Percentiles rank a stretch among this genome's conserved stretches.
Conservation (phyloP, 805 yeast genomes). For the Sugiyamaella chiloensis region DNA sequence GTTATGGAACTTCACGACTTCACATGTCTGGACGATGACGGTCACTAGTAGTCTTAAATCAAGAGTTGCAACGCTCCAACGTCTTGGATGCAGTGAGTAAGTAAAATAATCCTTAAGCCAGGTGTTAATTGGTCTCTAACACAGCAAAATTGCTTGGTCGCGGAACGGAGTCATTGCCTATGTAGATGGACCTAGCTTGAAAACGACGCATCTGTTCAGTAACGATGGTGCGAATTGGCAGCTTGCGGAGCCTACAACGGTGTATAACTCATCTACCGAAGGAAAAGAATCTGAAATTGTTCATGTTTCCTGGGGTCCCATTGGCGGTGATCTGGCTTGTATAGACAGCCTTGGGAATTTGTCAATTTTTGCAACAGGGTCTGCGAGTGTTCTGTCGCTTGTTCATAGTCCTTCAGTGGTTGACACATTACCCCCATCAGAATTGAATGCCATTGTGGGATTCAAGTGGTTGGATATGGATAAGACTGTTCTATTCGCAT, state of each 20-base stretch:
- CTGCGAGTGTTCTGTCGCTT: slow-evolving; percentile 23
- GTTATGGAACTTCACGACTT: no score
- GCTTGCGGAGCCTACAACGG: slow-evolving; percentile 54
- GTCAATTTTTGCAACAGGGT: slow-evolving; percentile 28
- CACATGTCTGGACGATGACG: no score
- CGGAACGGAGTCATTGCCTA: slow-evolving; percentile 82
- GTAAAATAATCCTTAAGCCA: no score
- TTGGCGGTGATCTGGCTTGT: slow-evolving; percentile 78
- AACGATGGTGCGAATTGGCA: slow-evolving; percentile 78
- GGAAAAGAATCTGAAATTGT: slow-evolving; percentile 18
- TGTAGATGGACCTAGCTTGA: slow-evolving; percentile 42
- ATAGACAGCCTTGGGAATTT: slow-evolving; percentile 49
- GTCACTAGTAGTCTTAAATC: background rate
- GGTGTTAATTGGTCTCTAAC: background rate
- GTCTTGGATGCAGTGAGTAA: slow-evolving; percentile 16
- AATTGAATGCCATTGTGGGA: slow-evolving; percentile 36
- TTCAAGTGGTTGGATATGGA: slow-evolving; percentile 75
- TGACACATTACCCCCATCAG: slow-evolving; percentile 14
- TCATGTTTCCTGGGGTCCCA: slow-evolving; percentile 58
- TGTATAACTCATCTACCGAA: slow-evolving; percentile 27
- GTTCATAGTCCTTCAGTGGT: slow-evolving; percentile 17
- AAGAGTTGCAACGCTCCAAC: slow-evolving; percentile 11
- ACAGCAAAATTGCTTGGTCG: slow-evolving; percentile 63
- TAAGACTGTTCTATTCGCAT: slow-evolving; percentile 57
- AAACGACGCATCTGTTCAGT: slow-evolving; percentile 67